Base-by-base conservation (phyloP, 257 asterid species). In the Rehmannia glutinosa region DNA sequence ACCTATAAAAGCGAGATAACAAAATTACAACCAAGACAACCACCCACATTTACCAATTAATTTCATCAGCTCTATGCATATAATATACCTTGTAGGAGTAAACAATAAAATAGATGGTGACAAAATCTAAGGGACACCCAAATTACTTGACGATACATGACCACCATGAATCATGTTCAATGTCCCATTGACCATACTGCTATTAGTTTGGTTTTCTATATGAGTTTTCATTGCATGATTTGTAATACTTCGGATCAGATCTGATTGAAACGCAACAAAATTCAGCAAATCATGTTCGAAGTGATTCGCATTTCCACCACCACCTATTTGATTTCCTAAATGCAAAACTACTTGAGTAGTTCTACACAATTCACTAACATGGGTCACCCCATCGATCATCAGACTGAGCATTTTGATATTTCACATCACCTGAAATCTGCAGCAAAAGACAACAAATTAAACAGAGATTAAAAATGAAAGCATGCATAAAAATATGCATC, bases 351-450 rank as follows among this genome's bases (percentile, higher is more conserved):
- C 61, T 63, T 67, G 84, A 77, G 74, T 73, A 38, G 77, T 75
- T 68, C 75, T 43, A 17, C 66, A 65, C 25, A 74, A 69, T 72
- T 51, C 82, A 64, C 68, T 78, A 72, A 74, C 80, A 77, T 64
- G n/a, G 76, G 41, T 42, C 84, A 62, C 61, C 86, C 82, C 72
- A 83, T 65, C 52, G 79, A 76, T 74, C 82, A 51, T 68, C 75
- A 6, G 73, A 75, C 56, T 60, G 78, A 47, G 77, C 76, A 73
- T 56, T 80, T 64, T 76, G 87, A 78, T 66, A 71, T 62, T 69
- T 80, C 62, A 64, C 75, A 58, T 82, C 78, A 68, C 78, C 87
- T 69, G 83, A 82, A 80, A 82, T 89, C 98, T 91, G 89, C 82
- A 62, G 56, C 57, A 32, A 45, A 24, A 59, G 46, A 27, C 38